Evolutionary conservation across 306 rosid genomes (phyloP).

Genomic region (Prunus mira): DNA sequence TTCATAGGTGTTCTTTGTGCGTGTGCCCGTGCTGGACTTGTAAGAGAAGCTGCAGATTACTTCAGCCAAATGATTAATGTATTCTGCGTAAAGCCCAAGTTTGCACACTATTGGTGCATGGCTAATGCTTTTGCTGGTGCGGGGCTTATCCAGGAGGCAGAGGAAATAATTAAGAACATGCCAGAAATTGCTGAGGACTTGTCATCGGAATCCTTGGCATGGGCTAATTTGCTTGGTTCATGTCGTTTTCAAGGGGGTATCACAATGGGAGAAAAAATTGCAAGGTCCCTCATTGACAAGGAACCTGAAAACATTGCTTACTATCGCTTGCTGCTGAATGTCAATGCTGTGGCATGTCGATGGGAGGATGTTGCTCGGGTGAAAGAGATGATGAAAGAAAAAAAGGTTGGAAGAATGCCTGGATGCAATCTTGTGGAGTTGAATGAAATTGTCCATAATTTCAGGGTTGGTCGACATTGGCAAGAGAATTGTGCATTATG

Average conservation of each 20-base stretch:
- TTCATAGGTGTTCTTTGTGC: conserved; percentile 69
- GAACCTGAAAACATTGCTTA: conserved; percentile 55
- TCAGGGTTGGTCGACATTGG: conserved; percentile 36
- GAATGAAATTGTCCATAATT: conserved; percentile 58
- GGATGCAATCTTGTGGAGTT: conserved; percentile 67
- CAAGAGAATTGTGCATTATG: conserved; percentile 18
- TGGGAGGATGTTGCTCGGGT: conserved; percentile 67
- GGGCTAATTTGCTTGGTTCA: conserved; percentile 54
- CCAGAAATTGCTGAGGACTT: conserved; percentile 32
- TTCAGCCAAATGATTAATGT: conserved; percentile 50
- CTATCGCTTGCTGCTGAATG: conserved; percentile 57
- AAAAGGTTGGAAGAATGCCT: conserved; percentile 36
- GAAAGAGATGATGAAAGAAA: conserved; percentile 51
- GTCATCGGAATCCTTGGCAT: conserved; percentile 39
- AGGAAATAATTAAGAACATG: conserved; percentile 43
- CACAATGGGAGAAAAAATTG: conserved; percentile 55
- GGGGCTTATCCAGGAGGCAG: conserved; percentile 50
- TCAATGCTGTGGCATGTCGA: conserved; percentile 58
- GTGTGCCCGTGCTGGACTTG: conserved; percentile 61
- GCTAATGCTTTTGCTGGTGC: conserved; percentile 53
- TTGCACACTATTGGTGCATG: conserved; percentile 79
- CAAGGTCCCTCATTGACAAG: conserved; percentile 43
- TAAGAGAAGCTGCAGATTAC: conserved; percentile 50
- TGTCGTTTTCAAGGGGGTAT: conserved; percentile 57
- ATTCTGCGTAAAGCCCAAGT: conserved; percentile 51